Evolutionary conservation across 306 rosid genomes (phyloP).

Genomic region (Pyrus communis): DNA sequence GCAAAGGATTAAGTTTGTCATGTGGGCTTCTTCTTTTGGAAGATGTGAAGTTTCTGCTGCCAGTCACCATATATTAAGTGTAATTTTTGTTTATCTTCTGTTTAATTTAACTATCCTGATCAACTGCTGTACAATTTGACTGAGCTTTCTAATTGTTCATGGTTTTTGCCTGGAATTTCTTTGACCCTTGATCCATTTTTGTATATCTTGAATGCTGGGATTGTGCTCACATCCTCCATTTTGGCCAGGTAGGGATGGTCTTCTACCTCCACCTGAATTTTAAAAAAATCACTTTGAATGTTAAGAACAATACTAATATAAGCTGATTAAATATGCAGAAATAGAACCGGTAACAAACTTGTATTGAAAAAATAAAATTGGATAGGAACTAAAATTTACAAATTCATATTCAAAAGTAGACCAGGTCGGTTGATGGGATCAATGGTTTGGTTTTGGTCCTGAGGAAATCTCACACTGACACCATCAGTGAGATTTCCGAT

Average conservation of each 20-base stretch:
- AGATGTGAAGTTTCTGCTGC: background rate
- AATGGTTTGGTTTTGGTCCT: too few relatives aligned
- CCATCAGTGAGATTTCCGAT: too few relatives aligned
- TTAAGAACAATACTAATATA: background rate
- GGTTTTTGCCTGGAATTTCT: conserved; percentile 62
- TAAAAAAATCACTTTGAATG: background rate
- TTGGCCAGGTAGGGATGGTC: conserved; percentile 79
- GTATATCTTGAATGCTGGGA: conserved; percentile 86
- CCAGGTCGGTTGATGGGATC: too few relatives aligned
- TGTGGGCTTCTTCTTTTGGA: conserved; percentile 3
- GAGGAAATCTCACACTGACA: too few relatives aligned
- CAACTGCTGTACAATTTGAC: conserved; percentile 70
- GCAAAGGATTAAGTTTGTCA: background rate
- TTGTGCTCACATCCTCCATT: conserved; percentile 59
- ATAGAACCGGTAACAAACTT: too few relatives aligned
- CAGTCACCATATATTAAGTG: conserved; percentile 1
- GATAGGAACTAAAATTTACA: too few relatives aligned
- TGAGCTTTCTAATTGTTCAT: conserved; percentile 60
- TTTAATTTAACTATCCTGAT: conserved; percentile 11
- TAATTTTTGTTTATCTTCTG: background rate
- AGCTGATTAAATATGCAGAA: background rate
- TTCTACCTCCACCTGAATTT: conserved; percentile 76
- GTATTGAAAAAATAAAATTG: too few relatives aligned
- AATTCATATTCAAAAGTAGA: too few relatives aligned
- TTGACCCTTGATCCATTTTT: conserved; percentile 81